Evolutionary conservation across 2,329 filamentous ascomycete genomes (phyloP), one percentile per base, ranked within the genome.

Genomic region (Podosphaera xanthii): DNA sequence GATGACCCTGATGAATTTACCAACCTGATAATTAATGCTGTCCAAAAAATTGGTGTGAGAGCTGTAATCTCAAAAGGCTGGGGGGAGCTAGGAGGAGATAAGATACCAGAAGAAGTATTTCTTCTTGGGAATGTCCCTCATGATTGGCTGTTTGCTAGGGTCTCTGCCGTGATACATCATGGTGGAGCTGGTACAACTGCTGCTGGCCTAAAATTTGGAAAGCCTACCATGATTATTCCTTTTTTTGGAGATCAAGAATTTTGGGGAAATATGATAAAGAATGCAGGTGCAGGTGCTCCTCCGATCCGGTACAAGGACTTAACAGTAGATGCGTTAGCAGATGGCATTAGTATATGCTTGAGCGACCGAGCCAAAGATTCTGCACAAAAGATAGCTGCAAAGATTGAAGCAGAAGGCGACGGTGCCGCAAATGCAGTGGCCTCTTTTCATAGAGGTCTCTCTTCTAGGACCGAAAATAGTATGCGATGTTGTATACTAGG

Each of bases 221-320:
- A 78, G 64, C 85, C 85, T 0, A 87, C 82, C 4, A 84, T 87
- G 78, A 78, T 88, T 34, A 82, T 89, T 1, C 85, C 85, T 0
- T 89, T 89, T 70, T 89, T 89, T 63, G 85, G 85, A 2, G 85
- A 89, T 66, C 85, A 89, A 58, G 77, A 83, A 56, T 89, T 89
- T 67, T 89, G 86, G 85, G 85, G 84, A 1, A 74, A 75, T 22
- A 86, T 86, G 79, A 75, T 88, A 0, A 75, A 75, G 3, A 77
- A 75, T 40, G 75, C 80, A 1, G 77, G 77, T 34, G 84, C 83
- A 0, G 85, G 85, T 0, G 81, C 84, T 0, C 71, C 77, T 49
- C 77, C 83, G 1, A 76, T 87, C 7, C 83, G 83, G 0, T 85
- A 86, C 70, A 87, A 86, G 70, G 70, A 76, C 8, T 69, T 89